phyloP scores from a whole-genome alignment of 139 green algal genomes.

The Astrephomene gubernaculifera region DNA sequence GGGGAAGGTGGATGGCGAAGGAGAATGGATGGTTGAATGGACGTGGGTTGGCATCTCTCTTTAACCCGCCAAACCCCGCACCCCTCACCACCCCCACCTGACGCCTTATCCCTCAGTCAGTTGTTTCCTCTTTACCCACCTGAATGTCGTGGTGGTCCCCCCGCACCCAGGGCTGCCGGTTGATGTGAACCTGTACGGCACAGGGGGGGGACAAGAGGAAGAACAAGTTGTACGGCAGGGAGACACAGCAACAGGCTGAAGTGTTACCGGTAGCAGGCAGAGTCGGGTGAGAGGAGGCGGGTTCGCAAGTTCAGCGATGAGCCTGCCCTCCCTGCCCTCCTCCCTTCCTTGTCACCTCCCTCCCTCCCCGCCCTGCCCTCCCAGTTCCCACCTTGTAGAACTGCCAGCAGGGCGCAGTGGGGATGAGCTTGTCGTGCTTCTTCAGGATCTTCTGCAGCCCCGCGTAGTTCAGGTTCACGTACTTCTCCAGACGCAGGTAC shows the following conservation, averaged over 20 bases:
- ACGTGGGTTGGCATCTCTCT: no score
- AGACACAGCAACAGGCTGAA: not conserved
- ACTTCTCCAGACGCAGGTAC: slow-evolving; percentile 46
- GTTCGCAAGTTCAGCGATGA: not conserved
- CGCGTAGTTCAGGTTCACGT: slow-evolving; percentile 55
- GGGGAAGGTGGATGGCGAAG: not conserved
- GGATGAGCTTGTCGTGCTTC: slow-evolving; percentile 49
- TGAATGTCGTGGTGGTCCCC: slow-evolving; percentile 57
- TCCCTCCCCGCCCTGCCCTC: not conserved
- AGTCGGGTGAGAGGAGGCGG: not conserved
- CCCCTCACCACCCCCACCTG: no score
- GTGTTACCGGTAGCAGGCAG: not conserved
- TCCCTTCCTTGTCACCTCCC: not conserved
- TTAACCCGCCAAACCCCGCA: not conserved
- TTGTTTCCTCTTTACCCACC: no score
- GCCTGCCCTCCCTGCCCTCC: not conserved
- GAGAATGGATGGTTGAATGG: no score
- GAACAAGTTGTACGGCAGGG: not conserved
- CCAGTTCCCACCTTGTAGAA: slow-evolving; percentile 29
- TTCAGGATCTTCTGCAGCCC: slow-evolving; percentile 49
- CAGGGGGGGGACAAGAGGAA: not conserved
- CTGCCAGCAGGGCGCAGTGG: slow-evolving; percentile 26
- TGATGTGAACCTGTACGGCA: slow-evolving; percentile 37
- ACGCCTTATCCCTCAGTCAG: no score
- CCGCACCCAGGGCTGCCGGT: slow-evolving; percentile 52